Evolutionary conservation across 495 filamentous ascomycete species (phyloP), one percentile per base, ranked within the genome.

Genomic region (Daldinia loculata): DNA sequence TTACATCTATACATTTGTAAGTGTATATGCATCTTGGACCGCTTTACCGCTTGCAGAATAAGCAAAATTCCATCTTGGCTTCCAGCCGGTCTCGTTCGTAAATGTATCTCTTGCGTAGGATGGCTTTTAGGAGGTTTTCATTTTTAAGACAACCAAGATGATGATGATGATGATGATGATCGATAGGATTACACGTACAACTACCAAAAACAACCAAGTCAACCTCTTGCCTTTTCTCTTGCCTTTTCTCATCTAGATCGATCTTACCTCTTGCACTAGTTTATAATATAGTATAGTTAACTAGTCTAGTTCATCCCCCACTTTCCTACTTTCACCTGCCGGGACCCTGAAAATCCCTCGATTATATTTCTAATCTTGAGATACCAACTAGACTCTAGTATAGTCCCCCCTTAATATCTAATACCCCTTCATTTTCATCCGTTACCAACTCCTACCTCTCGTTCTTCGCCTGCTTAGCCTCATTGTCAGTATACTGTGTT

Each of bases 291-390:
- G 17, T 51, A 51, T 27, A 51, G 8, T 6, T 5, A 11, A 2
- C 3, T 12, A 11, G 19, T 52, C 17, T 39, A 22, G 12, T 39
- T 39, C 38, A 41, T 36, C 32, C 50, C 56, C 61, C 61, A 66
- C 56, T 60, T 61, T 32, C 56, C 61, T 57, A 66, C 56, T 60
- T 61, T 32, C 55, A 53, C 50, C 27, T 19, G 36, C 29, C 64
- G 22, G 29, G 70, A 69, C 70, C 70, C 70, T 73, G 66, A 66
- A 69, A 73, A 73, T 69, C 70, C 66, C 70, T 69, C 65, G 30
- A 66, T 15, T 67, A 45, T 59, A 59, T 59, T 58, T 70, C 12
- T 22, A 38, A 53, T 27, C 32, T 53, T 30, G 19, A 4, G 27
- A n/a, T 24, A 22, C 9, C 24, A 24, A n/a, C n/a, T n/a, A n/a